These are phyloP conservation scores for Penicillium goetzii DNA, from an alignment of 495 filamentous ascomycete genomes.

Conservation along the genomic window DNA sequence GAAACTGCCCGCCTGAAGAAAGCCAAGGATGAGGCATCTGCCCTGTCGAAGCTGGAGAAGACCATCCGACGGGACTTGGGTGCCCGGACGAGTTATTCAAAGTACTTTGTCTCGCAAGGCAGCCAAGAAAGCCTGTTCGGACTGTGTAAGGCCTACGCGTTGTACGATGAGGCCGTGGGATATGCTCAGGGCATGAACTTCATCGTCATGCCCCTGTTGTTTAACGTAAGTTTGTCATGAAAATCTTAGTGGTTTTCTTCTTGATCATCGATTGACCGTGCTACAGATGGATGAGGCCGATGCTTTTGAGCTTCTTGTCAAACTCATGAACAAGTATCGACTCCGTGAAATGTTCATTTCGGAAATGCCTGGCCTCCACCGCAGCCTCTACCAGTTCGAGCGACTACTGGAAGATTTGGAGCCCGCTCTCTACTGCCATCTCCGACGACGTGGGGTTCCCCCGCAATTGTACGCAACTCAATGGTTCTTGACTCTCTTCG, in stretches of 20 bases:
- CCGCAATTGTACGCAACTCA: constrained; percentile 96
- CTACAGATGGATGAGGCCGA: constrained; percentile 93
- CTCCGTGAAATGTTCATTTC: constrained; percentile 91
- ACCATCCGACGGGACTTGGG: constrained; percentile 87
- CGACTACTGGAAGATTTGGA: constrained; percentile 92
- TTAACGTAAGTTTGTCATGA: constrained; percentile 69
- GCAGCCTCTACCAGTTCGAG: constrained; percentile 93
- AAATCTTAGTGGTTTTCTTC: background rate
- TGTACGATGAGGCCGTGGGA: constrained; percentile 91
- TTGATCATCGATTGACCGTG: constrained; percentile 9
- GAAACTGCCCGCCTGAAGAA: constrained; percentile 72
- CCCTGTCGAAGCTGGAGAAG: constrained; percentile 85
- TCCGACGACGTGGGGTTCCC: constrained; percentile 82
- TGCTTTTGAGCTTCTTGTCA: constrained; percentile 89
- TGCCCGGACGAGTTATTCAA: constrained; percentile 92
- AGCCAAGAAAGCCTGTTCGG: constrained; percentile 95
- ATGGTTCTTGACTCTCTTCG: constrained; percentile 99
- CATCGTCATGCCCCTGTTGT: constrained; percentile 93
- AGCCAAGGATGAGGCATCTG: constrained; percentile 72
- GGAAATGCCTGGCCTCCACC: constrained; percentile 95
- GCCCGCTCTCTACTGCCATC: constrained; percentile 92
- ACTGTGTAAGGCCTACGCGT: constrained; percentile 94
- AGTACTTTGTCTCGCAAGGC: constrained; percentile 82
- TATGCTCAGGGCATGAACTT: constrained; percentile 99
- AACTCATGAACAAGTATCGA: constrained; percentile 95